Evolutionary conservation across 257 asterid genomes (phyloP).

Genomic region (Solanum bukasovii): DNA sequence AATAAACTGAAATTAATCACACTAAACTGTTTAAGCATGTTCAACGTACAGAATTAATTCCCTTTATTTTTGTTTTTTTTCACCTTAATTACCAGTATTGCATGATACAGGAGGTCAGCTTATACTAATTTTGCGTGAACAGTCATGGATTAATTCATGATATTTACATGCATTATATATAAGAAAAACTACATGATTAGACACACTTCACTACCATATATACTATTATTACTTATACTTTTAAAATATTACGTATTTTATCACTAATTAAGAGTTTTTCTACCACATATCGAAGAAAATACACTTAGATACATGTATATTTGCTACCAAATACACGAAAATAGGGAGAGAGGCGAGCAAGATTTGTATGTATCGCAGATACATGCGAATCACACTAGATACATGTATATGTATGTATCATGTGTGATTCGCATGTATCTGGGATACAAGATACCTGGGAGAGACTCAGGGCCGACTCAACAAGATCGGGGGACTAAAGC

Average conservation of each 20-base stretch:
- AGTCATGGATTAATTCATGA: not conserved
- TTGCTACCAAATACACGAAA: not conserved
- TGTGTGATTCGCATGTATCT: not conserved
- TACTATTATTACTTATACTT: no score
- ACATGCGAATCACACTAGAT: not conserved
- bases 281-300: no score
- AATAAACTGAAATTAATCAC: not conserved
- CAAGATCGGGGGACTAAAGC: no score
- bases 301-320: not conserved
- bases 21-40: not conserved
- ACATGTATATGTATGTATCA: not conserved
- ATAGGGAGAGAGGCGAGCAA: not conserved
- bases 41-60: not conserved
- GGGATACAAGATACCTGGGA: not conserved
- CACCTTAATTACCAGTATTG: not conserved
- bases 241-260: no score
- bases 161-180: not conserved
- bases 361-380: not conserved
- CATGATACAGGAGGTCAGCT: not conserved
- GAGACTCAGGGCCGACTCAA: no score
- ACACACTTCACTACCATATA: not conserved
- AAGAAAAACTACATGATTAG: no score
- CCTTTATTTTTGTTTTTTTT: not conserved
- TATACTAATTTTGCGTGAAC: not conserved
- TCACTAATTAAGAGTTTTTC: no score